phyloP scores from a whole-genome alignment of 164 flowering plant genomes.

The Vitis rotundifolia region DNA sequence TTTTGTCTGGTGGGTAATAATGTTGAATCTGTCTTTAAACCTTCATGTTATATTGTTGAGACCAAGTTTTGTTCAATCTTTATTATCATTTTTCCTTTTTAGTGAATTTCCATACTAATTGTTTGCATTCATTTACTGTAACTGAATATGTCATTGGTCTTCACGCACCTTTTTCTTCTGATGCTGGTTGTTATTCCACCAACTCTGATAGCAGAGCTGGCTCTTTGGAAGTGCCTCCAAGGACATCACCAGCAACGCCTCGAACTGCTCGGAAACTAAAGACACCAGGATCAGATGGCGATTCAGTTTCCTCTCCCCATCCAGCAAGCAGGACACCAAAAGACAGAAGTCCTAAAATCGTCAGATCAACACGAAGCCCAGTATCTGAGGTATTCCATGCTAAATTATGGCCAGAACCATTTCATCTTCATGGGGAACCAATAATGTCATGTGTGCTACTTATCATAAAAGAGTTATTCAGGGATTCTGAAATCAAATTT shows the following conservation, averaged over 20 bases:
- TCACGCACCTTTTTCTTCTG: background rate
- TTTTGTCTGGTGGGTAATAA: too few species aligned
- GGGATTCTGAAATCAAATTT: too few species aligned
- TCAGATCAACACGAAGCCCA: slow-evolving; percentile 44
- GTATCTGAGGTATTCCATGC: slow-evolving; percentile 42
- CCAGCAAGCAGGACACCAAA: slow-evolving; percentile 54
- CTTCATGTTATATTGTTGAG: background rate
- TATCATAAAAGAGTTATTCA: too few species aligned
- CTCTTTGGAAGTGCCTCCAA: slow-evolving; percentile 60
- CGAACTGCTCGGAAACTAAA: slow-evolving; percentile 61
- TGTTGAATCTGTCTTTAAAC: too few species aligned
- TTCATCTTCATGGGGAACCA: background rate
- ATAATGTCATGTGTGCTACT: too few species aligned
- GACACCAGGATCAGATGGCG: slow-evolving; percentile 50
- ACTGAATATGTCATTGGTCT: background rate
- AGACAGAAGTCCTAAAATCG: slow-evolving; percentile 48
- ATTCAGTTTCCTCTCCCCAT: slow-evolving; percentile 46
- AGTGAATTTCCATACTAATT: background rate
- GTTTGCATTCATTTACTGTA: slow-evolving; percentile 4
- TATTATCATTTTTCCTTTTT: background rate
- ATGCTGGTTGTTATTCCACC: slow-evolving; percentile 5
- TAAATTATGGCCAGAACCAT: background rate
- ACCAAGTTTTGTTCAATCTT: background rate
- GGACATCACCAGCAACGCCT: slow-evolving; percentile 61
- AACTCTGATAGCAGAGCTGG: slow-evolving; percentile 40